Evolutionary conservation across 805 yeast genomes (phyloP).

Genomic region (Saccharomycopsis sp.): DNA sequence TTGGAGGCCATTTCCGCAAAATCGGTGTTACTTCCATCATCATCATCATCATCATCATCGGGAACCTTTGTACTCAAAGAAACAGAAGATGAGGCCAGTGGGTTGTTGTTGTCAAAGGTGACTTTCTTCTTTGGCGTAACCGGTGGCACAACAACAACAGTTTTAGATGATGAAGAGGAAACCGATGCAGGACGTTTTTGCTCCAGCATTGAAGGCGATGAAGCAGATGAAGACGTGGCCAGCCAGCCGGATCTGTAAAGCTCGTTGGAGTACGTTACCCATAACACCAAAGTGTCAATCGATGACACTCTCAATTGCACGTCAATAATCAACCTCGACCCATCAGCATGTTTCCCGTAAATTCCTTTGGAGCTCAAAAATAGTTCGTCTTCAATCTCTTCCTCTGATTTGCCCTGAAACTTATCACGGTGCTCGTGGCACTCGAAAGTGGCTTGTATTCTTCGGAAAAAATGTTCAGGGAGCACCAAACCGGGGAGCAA

Average conservation of each 20-base stretch:
- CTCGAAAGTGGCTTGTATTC: conserved; percentile 40
- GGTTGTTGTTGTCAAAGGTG: too few species aligned
- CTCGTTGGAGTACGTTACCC: conserved; percentile 78
- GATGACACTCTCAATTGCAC: conserved; percentile 70
- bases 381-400: conserved; percentile 38
- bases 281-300: conserved; percentile 50
- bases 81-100: too few species aligned
- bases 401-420: conserved; percentile 18
- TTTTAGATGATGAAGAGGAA: too few species aligned
- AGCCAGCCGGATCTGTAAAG: conserved; percentile 7
- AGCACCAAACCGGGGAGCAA: conserved; percentile 62
- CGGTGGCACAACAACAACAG: too few species aligned
- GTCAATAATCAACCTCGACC: conserved; percentile 56
- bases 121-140: too few species aligned
- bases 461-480: conserved; percentile 87
- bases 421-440: conserved; percentile 15
- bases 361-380: conserved; percentile 60
- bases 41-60: too few species aligned
- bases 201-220: background rate
- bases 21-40: too few species aligned
- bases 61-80: too few species aligned
- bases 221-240: background rate
- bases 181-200: background rate
- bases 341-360: conserved; percentile 62
- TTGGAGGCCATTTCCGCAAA: too few species aligned